A percentile compares a stretch with the other conserved stretches of the same genome.
phyloP scores from a whole-genome alignment of 73 alveolate genomes.

The Uronychia setigera region DNA sequence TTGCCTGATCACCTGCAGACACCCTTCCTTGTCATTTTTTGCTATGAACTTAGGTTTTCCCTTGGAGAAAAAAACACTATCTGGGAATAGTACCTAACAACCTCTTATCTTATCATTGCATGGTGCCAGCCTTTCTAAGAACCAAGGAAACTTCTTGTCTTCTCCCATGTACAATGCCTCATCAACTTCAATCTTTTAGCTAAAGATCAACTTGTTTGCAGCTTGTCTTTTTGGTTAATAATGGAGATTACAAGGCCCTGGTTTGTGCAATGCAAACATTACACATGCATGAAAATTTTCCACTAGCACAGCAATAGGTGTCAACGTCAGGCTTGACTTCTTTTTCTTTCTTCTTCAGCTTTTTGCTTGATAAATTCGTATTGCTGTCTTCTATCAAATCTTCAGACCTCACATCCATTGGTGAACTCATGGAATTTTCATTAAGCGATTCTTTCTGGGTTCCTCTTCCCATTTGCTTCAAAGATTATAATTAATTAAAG shows the following conservation, averaged over 20 bases:
- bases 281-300: slow-evolving; percentile 53
- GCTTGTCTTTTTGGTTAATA: background rate
- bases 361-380: background rate
- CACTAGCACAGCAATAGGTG: slow-evolving; percentile 35
- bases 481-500: no score
- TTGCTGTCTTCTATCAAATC: background rate
- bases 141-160: slow-evolving; percentile 52
- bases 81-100: slow-evolving; percentile 70
- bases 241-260: background rate
- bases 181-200: background rate
- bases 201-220: background rate
- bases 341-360: background rate
- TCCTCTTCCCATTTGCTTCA: background rate
- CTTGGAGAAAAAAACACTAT: slow-evolving; percentile 45
- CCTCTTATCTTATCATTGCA: slow-evolving; percentile 64
- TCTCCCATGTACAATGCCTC: slow-evolving; percentile 32
- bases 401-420: background rate
- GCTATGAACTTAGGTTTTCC: slow-evolving; percentile 61
- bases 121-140: slow-evolving; percentile 53
- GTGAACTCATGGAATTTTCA: background rate
- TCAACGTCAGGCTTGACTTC: background rate
- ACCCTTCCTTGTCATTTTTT: slow-evolving; percentile 56
- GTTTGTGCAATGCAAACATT: slow-evolving; percentile 49
- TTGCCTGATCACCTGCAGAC: slow-evolving; percentile 29
- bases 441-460: background rate